Evolutionary conservation across 2,329 filamentous ascomycete genomes (phyloP), one percentile per base, ranked within the genome.

Genomic region (Blumeria hordei): DNA sequence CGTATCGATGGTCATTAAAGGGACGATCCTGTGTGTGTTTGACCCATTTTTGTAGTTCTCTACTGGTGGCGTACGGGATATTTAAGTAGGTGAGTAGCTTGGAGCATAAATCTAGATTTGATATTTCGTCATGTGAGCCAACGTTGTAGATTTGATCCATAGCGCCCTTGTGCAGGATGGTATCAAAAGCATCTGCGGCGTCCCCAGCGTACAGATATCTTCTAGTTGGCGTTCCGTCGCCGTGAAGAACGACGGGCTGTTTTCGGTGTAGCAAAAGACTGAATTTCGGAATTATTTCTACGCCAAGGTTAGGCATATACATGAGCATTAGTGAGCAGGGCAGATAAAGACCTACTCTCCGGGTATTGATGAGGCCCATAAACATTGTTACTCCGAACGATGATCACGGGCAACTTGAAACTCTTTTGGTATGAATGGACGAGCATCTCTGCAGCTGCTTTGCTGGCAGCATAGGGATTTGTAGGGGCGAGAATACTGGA

Each of bases 361-460:
- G 84, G 84, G 65, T 82, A 88, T 65, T 90, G 85, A 64, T 88
- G 83, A 21, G 85, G 85, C 0, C 85, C 85, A 63, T 88, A 92
- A 34, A 90, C 83, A 62, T 92, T 90, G 70, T 90, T 90, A 65
- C 83, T 83, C 53, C 85, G 75, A 33, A 88, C 81, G 61, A 88
- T 85, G 59, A 90, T 85, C 54, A 80, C 77, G 1, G 85, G 85
- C 11, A 92, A 72, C 66, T 83, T 83, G 72, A 88, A 88, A 67
- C 81, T 85, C 69, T 85, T 87, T 64, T 81, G 76, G 66, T 88
- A 92, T n/a, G 84, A 85, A 66, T 83, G 80, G n/a, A 90, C 83
- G 63, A 86, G 73, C 83, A 88, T 88, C 69, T 88, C 84, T 6
- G 84, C 84, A 1, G 84, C 84, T 2, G 84, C 84, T 68, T 88